Evolutionary conservation across 441 rosid genomes (phyloP).

Genomic region (Populus hybrid): DNA sequence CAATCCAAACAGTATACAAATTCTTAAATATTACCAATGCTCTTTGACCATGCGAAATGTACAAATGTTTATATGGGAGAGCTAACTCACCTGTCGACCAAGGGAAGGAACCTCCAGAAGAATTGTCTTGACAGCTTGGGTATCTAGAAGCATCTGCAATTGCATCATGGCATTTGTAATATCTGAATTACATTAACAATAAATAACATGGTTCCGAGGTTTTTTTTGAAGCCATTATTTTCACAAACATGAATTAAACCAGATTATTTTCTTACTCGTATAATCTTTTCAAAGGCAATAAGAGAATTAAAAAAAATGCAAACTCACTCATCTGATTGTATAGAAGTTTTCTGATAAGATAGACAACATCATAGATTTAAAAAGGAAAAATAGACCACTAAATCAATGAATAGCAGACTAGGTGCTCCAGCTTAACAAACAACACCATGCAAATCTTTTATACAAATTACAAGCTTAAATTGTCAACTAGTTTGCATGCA

Average conservation of each 20-base stretch:
- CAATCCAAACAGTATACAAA: not conserved
- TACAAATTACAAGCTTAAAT: not conserved
- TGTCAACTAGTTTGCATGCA: not conserved
- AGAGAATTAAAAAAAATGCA: not conserved
- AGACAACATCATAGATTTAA: not conserved
- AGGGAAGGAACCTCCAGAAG: conserved; percentile 93
- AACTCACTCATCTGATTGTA: not conserved
- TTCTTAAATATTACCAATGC: not conserved
- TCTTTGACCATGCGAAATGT: not conserved
- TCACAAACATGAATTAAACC: not conserved
- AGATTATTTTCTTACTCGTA: not conserved
- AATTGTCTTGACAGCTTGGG: conserved; percentile 97
- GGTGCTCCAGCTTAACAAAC: not conserved
- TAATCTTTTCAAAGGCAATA: not conserved
- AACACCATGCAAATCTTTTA: not conserved
- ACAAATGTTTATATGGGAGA: not conserved
- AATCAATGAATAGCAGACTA: not conserved
- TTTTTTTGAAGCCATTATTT: not conserved
- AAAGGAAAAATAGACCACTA: not conserved
- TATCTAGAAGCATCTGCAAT: conserved; percentile 94
- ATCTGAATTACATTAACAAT: not conserved
- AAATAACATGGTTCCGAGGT: not conserved
- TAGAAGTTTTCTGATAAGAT: not conserved
- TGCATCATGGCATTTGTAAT: conserved; percentile 13
- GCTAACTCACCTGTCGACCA: conserved; percentile 73